Evolutionary conservation across 2,329 filamentous ascomycete species (phyloP).

Genomic region (Trichoderma harzianum): DNA sequence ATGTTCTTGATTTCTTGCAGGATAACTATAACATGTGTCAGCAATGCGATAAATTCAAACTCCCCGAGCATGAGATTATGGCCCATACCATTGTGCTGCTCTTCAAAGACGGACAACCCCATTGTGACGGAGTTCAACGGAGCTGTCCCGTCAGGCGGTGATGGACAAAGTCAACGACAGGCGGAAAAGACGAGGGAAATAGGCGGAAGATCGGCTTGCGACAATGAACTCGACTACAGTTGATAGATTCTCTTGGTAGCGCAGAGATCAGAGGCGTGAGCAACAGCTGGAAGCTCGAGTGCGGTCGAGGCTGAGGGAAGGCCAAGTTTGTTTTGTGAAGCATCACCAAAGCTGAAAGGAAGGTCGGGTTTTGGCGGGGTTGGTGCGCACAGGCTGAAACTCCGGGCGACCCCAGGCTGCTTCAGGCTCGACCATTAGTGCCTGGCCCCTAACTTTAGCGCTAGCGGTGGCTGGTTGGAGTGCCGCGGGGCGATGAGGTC

Average conservation of each 20-base stretch:
- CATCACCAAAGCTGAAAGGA: conserved; percentile 19
- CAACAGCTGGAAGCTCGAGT: background rate
- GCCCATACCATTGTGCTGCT: conserved; percentile 60
- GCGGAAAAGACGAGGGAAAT: background rate
- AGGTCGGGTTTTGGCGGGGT: conserved; percentile 17
- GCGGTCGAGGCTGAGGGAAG: background rate
- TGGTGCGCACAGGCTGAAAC: conserved; percentile 15
- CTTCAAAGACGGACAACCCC: conserved; percentile 79
- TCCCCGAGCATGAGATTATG: background rate
- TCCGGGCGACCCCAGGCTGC: conserved; percentile 8
- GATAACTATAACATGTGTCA: conserved; percentile 32
- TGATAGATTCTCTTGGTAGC: background rate
- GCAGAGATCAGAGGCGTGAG: background rate
- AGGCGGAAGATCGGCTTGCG: background rate
- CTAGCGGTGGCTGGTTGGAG: background rate
- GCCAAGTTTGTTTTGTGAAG: conserved; percentile 15
- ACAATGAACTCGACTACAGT: background rate
- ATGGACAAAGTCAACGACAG: background rate
- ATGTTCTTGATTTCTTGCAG: conserved; percentile 63
- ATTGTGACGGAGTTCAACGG: conserved; percentile 50
- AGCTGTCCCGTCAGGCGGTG: conserved; percentile 16
- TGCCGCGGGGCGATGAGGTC: conserved; percentile 17
- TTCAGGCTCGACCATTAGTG: conserved; percentile 9
- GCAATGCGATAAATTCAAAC: background rate
- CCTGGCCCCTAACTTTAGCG: conserved; percentile 17